A percentile compares a stretch with the other conserved stretches of the same genome.
Evolutionary conservation across 2,329 filamentous ascomycete genomes (phyloP).

Genomic region (Monilinia fructigena): DNA sequence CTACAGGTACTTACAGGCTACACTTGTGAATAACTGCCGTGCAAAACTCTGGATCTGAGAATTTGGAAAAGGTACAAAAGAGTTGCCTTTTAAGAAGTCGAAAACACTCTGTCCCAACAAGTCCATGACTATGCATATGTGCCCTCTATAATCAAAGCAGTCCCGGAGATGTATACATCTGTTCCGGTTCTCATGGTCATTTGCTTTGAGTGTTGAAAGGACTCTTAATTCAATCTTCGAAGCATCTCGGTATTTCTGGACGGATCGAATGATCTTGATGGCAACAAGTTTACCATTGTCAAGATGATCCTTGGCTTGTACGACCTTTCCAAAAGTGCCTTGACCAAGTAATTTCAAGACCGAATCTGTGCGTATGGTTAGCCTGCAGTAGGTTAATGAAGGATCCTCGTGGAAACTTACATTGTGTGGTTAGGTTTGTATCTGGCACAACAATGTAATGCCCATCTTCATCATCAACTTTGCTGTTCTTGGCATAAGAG

Average conservation of each 20-base stretch:
- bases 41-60: slow-evolving; percentile 98
- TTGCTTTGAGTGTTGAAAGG: slow-evolving; percentile 84
- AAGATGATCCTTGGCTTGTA: slow-evolving; percentile 76
- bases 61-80: slow-evolving; percentile 95
- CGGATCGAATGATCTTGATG: slow-evolving; percentile 96
- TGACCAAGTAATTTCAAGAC: slow-evolving; percentile 89
- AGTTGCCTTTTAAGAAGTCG: slow-evolving; percentile 93
- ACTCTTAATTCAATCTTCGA: slow-evolving; percentile 93
- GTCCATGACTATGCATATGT: slow-evolving; percentile 84
- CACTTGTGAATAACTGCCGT: slow-evolving; percentile 93
- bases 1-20: slow-evolving; percentile 73
- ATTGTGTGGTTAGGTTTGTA: slow-evolving; percentile 81
- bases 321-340: slow-evolving; percentile 97
- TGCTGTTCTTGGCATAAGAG: slow-evolving; percentile 57
- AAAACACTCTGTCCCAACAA: slow-evolving; percentile 92
- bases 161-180: slow-evolving; percentile 95
- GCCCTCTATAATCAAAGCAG: slow-evolving; percentile 94
- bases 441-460: slow-evolving; percentile 94
- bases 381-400: not conserved
- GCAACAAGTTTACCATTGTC: slow-evolving; percentile 76
- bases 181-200: slow-evolving; percentile 89
- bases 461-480: slow-evolving; percentile 93
- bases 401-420: slow-evolving; percentile 53
- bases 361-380: slow-evolving; percentile 59
- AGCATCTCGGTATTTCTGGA: slow-evolving; percentile 97